phyloP scores from a whole-genome alignment of 2,329 filamentous ascomycete species.

The Stemphylium vesicarium region DNA sequence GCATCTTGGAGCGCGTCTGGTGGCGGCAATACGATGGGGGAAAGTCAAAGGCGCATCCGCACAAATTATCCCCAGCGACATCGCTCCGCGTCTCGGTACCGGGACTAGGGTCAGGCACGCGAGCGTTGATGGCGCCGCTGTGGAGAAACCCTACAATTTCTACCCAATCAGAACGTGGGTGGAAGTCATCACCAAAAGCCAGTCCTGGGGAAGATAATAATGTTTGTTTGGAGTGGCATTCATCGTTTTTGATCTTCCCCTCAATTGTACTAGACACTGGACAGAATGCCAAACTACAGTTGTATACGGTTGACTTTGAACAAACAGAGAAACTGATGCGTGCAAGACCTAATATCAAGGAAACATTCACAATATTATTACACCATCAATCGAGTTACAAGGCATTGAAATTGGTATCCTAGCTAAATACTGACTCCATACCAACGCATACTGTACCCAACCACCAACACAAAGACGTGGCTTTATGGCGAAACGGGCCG shows the following conservation, averaged over 20 bases:
- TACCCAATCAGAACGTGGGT: slow-evolving; percentile 31
- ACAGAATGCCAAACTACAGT: too few species aligned
- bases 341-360: neutral
- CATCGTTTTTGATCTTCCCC: too few species aligned
- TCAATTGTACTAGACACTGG: too few species aligned
- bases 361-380: neutral
- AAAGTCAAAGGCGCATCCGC: slow-evolving; percentile 20
- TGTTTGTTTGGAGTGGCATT: too few species aligned
- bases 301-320: neutral
- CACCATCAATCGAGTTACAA: neutral
- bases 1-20: slow-evolving; percentile 38
- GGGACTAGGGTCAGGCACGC: slow-evolving; percentile 12
- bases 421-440: slow-evolving; percentile 9
- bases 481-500: slow-evolving; percentile 1
- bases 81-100: slow-evolving; percentile 23
- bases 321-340: neutral
- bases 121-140: neutral
- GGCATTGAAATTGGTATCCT: slow-evolving; percentile 16
- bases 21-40: slow-evolving; percentile 23
- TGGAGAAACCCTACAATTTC: slow-evolving; percentile 25
- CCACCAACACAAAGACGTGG: neutral
- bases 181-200: slow-evolving; percentile 10
- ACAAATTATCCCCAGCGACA: slow-evolving; percentile 41
- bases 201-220: too few species aligned
- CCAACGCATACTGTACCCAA: slow-evolving; percentile 2